Percentiles rank a stretch among this genome's conserved stretches.
Conservation (phyloP, 257 asterid genomes). For the Orobanche coerulescens region DNA sequence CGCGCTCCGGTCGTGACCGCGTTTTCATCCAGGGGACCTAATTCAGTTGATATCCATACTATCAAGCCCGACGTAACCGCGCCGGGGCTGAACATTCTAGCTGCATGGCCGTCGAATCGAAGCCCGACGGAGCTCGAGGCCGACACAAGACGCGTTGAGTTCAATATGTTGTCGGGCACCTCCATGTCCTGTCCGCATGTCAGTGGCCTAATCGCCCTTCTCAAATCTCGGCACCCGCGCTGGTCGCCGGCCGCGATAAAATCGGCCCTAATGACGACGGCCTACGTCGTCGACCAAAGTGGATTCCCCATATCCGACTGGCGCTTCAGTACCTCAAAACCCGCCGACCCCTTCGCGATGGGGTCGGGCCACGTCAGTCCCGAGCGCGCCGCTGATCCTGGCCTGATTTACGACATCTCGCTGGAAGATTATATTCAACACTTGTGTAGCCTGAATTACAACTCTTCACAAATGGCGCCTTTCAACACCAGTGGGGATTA, state of each 20-base stretch:
- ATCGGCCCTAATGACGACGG: constrained; percentile 72
- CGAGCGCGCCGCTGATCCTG: constrained; percentile 59
- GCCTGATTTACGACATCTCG: constrained; percentile 47
- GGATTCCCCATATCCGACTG: not conserved
- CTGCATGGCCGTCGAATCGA: constrained; percentile 66
- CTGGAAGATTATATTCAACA: constrained; percentile 41
- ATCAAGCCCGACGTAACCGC: constrained; percentile 74
- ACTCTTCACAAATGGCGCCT: constrained; percentile 39
- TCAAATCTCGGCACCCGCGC: constrained; percentile 39
- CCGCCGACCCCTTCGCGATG: constrained; percentile 55
- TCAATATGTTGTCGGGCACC: constrained; percentile 63
- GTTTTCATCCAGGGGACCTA: constrained; percentile 80
- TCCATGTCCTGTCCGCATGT: constrained; percentile 83
- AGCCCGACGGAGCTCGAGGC: constrained; percentile 44
- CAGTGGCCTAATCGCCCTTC: constrained; percentile 54
- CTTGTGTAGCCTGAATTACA: constrained; percentile 54
- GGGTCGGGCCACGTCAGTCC: constrained; percentile 74
- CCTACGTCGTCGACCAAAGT: constrained; percentile 26
- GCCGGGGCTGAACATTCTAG: constrained; percentile 74
- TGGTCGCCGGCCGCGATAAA: constrained; percentile 68
- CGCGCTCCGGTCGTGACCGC: constrained; percentile 72
- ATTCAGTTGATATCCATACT: constrained; percentile 34
- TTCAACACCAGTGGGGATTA: constrained; percentile 31
- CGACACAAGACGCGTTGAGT: constrained; percentile 43
- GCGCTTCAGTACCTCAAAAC: too few species aligned